Base-by-base conservation (phyloP, 495 filamentous ascomycete genomes). In the Sordaria brevicollis region DNA sequence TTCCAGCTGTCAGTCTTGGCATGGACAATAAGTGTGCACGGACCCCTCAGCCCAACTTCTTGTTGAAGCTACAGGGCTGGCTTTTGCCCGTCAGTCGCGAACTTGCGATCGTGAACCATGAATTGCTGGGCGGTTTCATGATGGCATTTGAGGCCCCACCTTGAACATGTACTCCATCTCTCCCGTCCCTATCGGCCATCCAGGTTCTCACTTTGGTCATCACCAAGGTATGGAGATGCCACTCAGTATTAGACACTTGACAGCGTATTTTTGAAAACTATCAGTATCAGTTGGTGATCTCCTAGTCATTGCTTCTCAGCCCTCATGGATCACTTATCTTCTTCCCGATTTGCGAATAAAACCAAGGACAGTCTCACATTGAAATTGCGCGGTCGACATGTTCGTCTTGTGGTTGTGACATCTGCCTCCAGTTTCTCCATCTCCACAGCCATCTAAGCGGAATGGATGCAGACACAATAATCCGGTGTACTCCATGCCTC, bases 1-100 rank as follows among this genome's bases (percentile, higher is more conserved):
- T 67, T 65, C 19, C 68, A 75, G 74, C 74, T 75, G n/a, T 21
- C 67, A 65, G 35, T 7, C 41, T 43, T 57, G 49, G 49, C 66
- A 62, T 39, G 31, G 5, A 5, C 37, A 43, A 17, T 29, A 11
- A 49, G 35, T 21, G 38, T 65, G 65, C 35, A 35, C 35, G 19
- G 49, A 1, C 65, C 43, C 35, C 43, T 31, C 7, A 21, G n/a
- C 17, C 54, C n/a, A 15, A 66, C n/a, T 33, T 68, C 67, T 36
- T 68, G 49, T 10, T 57, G 25, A 15, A 57, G 49, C 36, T 25
- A 43, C 35, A 33, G 17, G 34, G 15, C 62, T 35, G 49, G 43
- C 43, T 8, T 17, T 35, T 34, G 37, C 21, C 35, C 5, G n/a
- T 66, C 33, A 31, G 49, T 13, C 57, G 49, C 54, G 65, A 34